These are phyloP conservation scores for Trichosporon sp. DNA, from an alignment of 1,284 basidiomycete genomes.

Conservation along the genomic window DNA sequence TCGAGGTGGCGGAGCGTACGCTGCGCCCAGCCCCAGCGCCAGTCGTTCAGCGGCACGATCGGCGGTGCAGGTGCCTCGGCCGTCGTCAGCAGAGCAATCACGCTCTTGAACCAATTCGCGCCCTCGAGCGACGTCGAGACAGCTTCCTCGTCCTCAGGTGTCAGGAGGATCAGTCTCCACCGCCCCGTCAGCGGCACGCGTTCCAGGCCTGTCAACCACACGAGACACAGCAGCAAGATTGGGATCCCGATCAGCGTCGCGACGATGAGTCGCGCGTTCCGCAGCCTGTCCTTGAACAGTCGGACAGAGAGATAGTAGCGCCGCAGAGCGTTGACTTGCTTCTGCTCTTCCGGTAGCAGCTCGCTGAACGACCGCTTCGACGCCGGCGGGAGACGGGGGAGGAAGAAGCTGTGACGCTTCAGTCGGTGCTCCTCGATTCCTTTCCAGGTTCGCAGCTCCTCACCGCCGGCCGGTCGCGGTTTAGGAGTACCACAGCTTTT, in stretches of 20 bases:
- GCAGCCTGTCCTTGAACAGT: slow-evolving; percentile 54
- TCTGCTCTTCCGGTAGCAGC: slow-evolving; percentile 48
- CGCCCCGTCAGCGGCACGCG: slow-evolving; percentile 77
- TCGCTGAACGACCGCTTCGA: slow-evolving; percentile 31
- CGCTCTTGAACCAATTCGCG: slow-evolving; percentile 75
- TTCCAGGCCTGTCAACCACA: slow-evolving; percentile 71
- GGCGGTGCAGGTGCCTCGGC: slow-evolving; percentile 57
- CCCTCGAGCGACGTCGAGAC: slow-evolving; percentile 72
- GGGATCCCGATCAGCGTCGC: slow-evolving; percentile 65
- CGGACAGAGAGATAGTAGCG: slow-evolving; percentile 35
- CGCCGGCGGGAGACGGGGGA: slow-evolving; percentile 34
- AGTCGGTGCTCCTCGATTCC: background rate
- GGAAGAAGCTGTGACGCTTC: slow-evolving; percentile 24
- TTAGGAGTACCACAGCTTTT: slow-evolving; percentile 3
- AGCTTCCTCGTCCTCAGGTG: slow-evolving; percentile 82
- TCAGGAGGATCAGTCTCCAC: slow-evolving; percentile 78
- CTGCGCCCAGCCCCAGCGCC: slow-evolving; percentile 78
- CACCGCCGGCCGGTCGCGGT: slow-evolving; percentile 8
- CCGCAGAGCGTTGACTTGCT: slow-evolving; percentile 53
- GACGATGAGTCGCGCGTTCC: slow-evolving; percentile 55
- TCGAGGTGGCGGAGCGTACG: slow-evolving; percentile 70
- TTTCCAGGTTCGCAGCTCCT: slow-evolving; percentile 4
- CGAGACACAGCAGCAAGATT: slow-evolving; percentile 63
- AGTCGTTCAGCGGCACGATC: slow-evolving; percentile 66
- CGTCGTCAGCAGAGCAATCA: slow-evolving; percentile 68